Evolutionary conservation across 345 rosid species (phyloP).

Genomic region (Murraya paniculata): DNA sequence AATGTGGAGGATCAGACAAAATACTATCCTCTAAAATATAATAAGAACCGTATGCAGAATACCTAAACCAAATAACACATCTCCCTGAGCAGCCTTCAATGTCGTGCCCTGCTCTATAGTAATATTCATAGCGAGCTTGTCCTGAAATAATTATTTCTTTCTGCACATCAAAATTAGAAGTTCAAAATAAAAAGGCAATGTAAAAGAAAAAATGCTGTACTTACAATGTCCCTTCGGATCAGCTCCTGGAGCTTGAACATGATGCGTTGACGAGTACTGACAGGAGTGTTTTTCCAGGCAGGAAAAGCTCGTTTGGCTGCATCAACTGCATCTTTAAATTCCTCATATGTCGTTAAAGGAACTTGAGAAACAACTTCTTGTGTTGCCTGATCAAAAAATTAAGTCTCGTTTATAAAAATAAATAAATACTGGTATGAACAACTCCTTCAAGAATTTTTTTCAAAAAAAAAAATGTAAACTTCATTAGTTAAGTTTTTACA

Average conservation of each 20-base stretch:
- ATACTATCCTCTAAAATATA: neutral
- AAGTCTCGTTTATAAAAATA: neutral
- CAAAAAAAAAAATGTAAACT: neutral
- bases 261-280: conserved; percentile 39
- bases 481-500: neutral
- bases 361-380: conserved; percentile 42
- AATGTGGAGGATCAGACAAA: neutral
- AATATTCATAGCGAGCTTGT: conserved; percentile 38
- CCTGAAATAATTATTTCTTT: conserved; percentile 20
- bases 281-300: conserved; percentile 37
- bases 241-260: conserved; percentile 46
- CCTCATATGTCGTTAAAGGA: conserved; percentile 37
- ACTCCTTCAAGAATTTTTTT: neutral
- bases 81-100: conserved; percentile 33
- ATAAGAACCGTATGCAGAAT: conserved; percentile 7
- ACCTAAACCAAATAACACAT: conserved; percentile 42
- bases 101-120: conserved; percentile 39
- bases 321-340: conserved; percentile 39
- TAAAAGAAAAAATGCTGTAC: neutral
- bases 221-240: conserved; percentile 36
- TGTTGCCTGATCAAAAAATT: conserved; percentile 28
- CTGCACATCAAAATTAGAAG: neutral
- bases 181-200: neutral
- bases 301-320: conserved; percentile 45
- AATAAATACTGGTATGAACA: neutral